Base-by-base conservation (phyloP, 495 filamentous ascomycete species). In the Penicillium salamii region DNA sequence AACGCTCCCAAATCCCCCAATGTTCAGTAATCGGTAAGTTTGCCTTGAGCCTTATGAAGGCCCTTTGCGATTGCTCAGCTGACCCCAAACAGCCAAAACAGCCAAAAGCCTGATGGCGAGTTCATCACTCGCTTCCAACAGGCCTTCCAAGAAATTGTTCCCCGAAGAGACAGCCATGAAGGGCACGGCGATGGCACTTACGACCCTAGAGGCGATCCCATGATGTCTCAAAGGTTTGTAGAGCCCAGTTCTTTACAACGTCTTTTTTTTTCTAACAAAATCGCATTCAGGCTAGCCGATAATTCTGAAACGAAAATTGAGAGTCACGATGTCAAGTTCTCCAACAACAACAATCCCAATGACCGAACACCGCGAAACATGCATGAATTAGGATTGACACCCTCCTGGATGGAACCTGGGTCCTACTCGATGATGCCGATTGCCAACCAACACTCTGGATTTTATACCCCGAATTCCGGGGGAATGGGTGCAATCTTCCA, bases 381-480 rank as follows among this genome's bases (percentile, higher is more conserved):
- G 7, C 82, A 85, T 50, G 90, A 96, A 49, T 88, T 91, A 78
- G 78, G 88, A 39, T 93, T 93, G 62, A 93, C 90, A 2, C 88
- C 91, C 8, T 91, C 91, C 15, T 78, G 91, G 26, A 77, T 97
- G 61, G 92, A 97, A 53, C 83, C 91, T 13, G 88, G 81, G 59
- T 84, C 89, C 3, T 90, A 91, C 56, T 79, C 82, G 4, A 96
- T 96, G 70, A 71, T 82, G 44, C 74, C 75, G 35, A 87, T 93
- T 53, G 85, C 84, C 49, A 88, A 85, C 57, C 90, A 96, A 45
- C 80, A 84, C 32, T 82, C 86, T 19, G 86, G 86, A 17, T 91
- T 95, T 66, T 96, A 95, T 64, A 91, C 89, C 0, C 91, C 91
- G 2, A 95, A 89, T 1, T 89, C 90, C 2, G 87, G 86, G 24